Evolutionary conservation across 2,329 filamentous ascomycete species (phyloP).

Genomic region (Drechslerella dactyloides): DNA sequence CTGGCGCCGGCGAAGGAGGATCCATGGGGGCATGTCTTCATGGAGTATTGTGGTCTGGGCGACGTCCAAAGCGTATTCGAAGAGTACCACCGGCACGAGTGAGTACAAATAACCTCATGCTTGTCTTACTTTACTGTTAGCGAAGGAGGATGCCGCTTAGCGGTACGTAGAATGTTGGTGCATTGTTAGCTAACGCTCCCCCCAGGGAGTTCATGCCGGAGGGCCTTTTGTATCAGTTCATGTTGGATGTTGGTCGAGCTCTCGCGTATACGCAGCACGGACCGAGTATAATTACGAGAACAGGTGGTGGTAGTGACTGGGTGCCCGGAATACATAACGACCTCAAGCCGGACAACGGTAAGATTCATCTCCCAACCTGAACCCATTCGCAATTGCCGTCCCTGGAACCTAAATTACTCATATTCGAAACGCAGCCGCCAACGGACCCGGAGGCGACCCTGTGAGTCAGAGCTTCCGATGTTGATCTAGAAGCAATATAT

Average conservation of each 20-base stretch:
- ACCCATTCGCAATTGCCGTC: not conserved
- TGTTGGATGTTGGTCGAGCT: conserved; percentile 17
- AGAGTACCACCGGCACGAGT: conserved; percentile 5
- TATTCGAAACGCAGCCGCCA: too few relatives aligned
- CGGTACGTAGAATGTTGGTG: too few relatives aligned
- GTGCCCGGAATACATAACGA: conserved; percentile 27
- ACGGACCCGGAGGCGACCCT: too few relatives aligned
- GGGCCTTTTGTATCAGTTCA: conserved; percentile 23
- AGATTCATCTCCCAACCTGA: not conserved
- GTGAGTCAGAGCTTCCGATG: too few relatives aligned
- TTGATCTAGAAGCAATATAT: too few relatives aligned
- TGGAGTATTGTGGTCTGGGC: conserved; percentile 23
- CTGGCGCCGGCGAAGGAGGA: not conserved
- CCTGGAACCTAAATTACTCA: not conserved
- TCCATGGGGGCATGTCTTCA: conserved; percentile 33
- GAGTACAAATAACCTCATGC: too few relatives aligned
- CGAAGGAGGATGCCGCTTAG: not conserved
- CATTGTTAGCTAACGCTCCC: not conserved
- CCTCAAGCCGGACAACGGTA: conserved; percentile 41
- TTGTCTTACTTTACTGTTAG: not conserved
- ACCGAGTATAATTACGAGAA: not conserved
- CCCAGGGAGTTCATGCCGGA: conserved; percentile 31
- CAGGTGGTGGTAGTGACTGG: not conserved
- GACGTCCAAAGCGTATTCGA: conserved; percentile 10
- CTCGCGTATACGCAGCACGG: conserved; percentile 16